A percentile compares a stretch with the other conserved stretches of the same genome.
Conservation (phyloP, 1,139 yeast species). For the Diutina mesorugosa region DNA sequence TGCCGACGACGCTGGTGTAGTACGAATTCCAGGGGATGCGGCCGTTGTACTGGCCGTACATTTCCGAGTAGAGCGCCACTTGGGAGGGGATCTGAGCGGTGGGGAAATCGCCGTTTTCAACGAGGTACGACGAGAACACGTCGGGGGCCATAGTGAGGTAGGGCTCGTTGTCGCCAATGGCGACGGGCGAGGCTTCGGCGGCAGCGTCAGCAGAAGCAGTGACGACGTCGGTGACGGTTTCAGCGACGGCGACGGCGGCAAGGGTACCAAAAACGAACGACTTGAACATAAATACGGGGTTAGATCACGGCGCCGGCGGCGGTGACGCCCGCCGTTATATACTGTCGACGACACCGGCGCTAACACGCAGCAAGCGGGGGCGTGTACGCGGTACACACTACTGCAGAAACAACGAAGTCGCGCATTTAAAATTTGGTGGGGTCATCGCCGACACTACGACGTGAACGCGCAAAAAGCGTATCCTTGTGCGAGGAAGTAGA, state of each 20-base stretch:
- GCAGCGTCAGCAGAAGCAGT: not conserved
- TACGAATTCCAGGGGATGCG: not conserved
- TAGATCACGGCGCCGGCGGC: not conserved
- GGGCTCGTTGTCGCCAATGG: not conserved
- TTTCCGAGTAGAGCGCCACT: not conserved
- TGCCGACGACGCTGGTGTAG: not conserved
- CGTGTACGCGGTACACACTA: not conserved
- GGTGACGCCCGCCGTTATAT: not conserved
- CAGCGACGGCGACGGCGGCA: not conserved
- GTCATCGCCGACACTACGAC: too few relatives aligned
- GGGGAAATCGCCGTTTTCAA: not conserved
- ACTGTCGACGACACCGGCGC: not conserved
- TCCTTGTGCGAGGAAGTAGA: too few relatives aligned
- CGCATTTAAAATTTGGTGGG: not conserved
- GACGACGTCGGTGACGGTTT: not conserved
- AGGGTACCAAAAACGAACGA: not conserved
- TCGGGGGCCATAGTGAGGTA: slow-evolving; percentile 2
- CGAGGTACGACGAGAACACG: not conserved
- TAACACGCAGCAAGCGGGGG: not conserved
- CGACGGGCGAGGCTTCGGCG: not conserved
- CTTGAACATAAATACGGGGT: not conserved
- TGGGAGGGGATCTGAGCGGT: not conserved
- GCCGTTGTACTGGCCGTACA: slow-evolving; percentile 1
- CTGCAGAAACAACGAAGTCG: not conserved
- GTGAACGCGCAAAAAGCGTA: too few relatives aligned